These are phyloP conservation scores for Carpinus fangiana DNA, from an alignment of 306 rosid genomes.

Conservation along the genomic window DNA sequence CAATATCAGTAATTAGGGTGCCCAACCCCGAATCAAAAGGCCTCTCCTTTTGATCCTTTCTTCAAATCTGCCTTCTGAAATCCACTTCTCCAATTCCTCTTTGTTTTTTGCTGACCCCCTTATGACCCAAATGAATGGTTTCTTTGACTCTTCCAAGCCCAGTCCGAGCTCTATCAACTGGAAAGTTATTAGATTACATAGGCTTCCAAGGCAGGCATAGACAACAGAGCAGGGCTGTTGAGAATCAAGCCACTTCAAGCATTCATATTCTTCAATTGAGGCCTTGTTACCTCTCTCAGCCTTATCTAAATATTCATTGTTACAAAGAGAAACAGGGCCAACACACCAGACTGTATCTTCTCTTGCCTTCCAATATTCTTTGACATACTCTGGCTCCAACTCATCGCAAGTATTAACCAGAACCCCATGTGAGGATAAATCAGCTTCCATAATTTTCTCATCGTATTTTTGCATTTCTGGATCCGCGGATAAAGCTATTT, in stretches of 20 bases:
- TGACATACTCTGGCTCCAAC: constrained; percentile 40
- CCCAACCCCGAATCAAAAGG: constrained; percentile 56
- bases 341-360: constrained; percentile 41
- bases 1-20: constrained; percentile 53
- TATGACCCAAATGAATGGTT: constrained; percentile 41
- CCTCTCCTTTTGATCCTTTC: constrained; percentile 36
- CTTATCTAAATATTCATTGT: constrained; percentile 32
- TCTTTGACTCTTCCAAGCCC: constrained; percentile 37
- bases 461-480: background rate
- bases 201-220: constrained; percentile 55
- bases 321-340: constrained; percentile 56
- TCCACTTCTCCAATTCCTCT: constrained; percentile 42
- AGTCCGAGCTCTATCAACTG: constrained; percentile 39
- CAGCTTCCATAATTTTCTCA: constrained; percentile 24
- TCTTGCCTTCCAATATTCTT: constrained; percentile 19
- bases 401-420: constrained; percentile 49
- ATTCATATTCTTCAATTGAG: constrained; percentile 27
- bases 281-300: constrained; percentile 49
- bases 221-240: constrained; percentile 38
- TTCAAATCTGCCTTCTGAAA: constrained; percentile 36
- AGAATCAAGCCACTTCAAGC: constrained; percentile 51
- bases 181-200: constrained; percentile 10
- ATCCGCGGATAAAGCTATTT: background rate
- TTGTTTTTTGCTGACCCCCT: background rate
- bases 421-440: constrained; percentile 34